Percentiles rank a stretch among this genome's conserved stretches.
Evolutionary conservation across 2,329 filamentous ascomycete species (phyloP).

Genomic region (Fusarium robinianum): DNA sequence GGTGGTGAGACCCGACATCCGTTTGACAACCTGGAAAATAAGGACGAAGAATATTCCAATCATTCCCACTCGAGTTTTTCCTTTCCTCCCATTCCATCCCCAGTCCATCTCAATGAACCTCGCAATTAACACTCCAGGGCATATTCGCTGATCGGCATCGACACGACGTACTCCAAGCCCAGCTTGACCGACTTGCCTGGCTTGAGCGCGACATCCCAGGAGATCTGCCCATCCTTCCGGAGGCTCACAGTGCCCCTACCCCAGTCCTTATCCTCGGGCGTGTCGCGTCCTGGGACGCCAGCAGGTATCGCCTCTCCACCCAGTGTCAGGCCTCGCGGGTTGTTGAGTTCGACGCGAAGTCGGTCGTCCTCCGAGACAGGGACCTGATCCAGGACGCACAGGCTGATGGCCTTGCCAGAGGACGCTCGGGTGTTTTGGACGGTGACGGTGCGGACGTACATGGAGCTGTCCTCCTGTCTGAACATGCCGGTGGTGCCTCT

Average conservation of each 20-base stretch:
- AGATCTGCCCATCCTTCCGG: slow-evolving; percentile 61
- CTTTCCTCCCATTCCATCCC: not conserved
- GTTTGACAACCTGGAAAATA: no score
- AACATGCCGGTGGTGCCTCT: slow-evolving; percentile 57
- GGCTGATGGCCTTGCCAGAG: slow-evolving; percentile 45
- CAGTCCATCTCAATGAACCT: not conserved
- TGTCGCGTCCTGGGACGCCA: slow-evolving; percentile 40
- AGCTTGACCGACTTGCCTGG: slow-evolving; percentile 62
- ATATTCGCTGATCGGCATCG: slow-evolving; percentile 55
- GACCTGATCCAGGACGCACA: slow-evolving; percentile 63
- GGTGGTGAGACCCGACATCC: no score
- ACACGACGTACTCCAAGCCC: slow-evolving; percentile 64
- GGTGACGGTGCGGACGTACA: slow-evolving; percentile 54
- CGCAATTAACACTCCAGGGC: slow-evolving; percentile 30
- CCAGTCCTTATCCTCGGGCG: slow-evolving; percentile 49
- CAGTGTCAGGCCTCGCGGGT: slow-evolving; percentile 52
- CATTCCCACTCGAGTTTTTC: no score
- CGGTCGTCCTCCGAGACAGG: slow-evolving; percentile 65
- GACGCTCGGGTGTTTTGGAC: slow-evolving; percentile 55
- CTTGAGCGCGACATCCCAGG: slow-evolving; percentile 62
- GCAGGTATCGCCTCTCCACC: slow-evolving; percentile 45
- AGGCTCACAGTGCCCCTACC: slow-evolving; percentile 58
- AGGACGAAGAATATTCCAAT: no score
- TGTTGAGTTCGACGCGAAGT: slow-evolving; percentile 55
- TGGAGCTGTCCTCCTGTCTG: slow-evolving; percentile 55